These are phyloP conservation scores for Claviceps cyperi DNA, from an alignment of 2,329 filamentous ascomycete species.

Conservation along the genomic window DNA sequence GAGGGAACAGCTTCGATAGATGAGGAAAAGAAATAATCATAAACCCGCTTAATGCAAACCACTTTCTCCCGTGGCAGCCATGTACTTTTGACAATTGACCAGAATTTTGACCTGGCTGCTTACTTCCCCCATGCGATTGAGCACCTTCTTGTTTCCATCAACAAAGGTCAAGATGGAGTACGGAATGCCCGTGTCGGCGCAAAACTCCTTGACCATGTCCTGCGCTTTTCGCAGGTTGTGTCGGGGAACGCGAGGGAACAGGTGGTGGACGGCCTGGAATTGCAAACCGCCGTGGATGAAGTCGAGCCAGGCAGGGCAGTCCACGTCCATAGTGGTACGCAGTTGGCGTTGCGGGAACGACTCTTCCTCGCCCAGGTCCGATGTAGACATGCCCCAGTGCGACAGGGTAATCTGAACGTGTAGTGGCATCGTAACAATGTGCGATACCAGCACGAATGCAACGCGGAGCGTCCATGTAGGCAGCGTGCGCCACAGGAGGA, in stretches of 20 bases:
- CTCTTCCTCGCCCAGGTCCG: constrained; percentile 48
- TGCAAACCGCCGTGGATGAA: constrained; percentile 59
- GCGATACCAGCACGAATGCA: constrained; percentile 47
- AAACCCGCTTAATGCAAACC: constrained; percentile 15
- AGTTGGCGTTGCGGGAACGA: constrained; percentile 57
- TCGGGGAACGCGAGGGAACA: constrained; percentile 53
- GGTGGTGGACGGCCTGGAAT: constrained; percentile 58
- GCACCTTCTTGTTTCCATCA: constrained; percentile 43
- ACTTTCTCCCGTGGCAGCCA: constrained; percentile 32
- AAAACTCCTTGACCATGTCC: constrained; percentile 46
- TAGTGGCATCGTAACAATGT: constrained; percentile 51
- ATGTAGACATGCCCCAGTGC: constrained; percentile 58
- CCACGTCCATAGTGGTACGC: constrained; percentile 60
- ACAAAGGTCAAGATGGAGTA: constrained; percentile 48
- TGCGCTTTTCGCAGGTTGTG: constrained; percentile 52
- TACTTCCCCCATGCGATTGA: constrained; percentile 38
- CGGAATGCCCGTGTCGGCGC: constrained; percentile 46
- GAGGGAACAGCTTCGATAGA: neutral
- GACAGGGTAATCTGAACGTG: constrained; percentile 60
- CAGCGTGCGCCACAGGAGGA: constrained; percentile 44
- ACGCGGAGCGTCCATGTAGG: constrained; percentile 44
- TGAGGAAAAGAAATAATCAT: neutral
- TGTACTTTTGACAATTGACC: constrained; percentile 38
- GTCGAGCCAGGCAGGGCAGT: constrained; percentile 58
- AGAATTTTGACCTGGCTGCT: constrained; percentile 45